Base-by-base conservation (phyloP, 2,329 filamentous ascomycete genomes). In the Xylaria arbuscula region DNA sequence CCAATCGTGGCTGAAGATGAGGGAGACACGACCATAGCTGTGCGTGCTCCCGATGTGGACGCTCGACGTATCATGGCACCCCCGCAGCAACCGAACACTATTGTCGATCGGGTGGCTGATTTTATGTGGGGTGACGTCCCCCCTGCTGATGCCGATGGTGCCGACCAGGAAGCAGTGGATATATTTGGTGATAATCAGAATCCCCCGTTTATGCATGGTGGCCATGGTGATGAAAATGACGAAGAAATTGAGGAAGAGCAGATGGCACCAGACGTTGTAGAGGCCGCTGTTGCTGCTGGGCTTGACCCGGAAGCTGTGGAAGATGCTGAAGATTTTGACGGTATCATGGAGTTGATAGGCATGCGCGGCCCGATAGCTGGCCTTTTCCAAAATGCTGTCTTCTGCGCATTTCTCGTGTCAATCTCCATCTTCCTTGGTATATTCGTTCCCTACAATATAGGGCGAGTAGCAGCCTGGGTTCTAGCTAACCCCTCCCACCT, bases 311-410 rank as follows among this genome's bases (percentile, higher is more conserved):
- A 93, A 73, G 91, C 90, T 10, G 87, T 93, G 50, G 92, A 94
- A 51, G 92, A 98, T 73, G 92, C 92, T 10, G 96, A 99, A 80
- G 96, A 99, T 76, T 89, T 99, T 17, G 96, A 99, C 78, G 96
- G 96, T 0, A 93, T 99, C 61, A 90, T 99, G 84, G 96, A 99
- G 79, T 88, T 99, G 17, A 92, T 99, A 67, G 96, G 96, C 45
- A 97, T 99, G 92, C 93, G 97, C 76, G 96, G 96, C 0, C 96
- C 96, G 0, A 85, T 99, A 2, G 91, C 92, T 15, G 94, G 93
- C 2, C 86, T 99, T 6, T 89, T 98, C 73, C 96, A 99, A 76
- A 99, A 99, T 73, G 94, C 93, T 64, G 90, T 98, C 17, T 99
- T 99, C 80, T 97, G 95, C 78, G 91, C 92, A 8, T 91, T 98